These are phyloP conservation scores for Heterobasidion parviporum DNA, from an alignment of 1,284 basidiomycete species.

Conservation along the genomic window DNA sequence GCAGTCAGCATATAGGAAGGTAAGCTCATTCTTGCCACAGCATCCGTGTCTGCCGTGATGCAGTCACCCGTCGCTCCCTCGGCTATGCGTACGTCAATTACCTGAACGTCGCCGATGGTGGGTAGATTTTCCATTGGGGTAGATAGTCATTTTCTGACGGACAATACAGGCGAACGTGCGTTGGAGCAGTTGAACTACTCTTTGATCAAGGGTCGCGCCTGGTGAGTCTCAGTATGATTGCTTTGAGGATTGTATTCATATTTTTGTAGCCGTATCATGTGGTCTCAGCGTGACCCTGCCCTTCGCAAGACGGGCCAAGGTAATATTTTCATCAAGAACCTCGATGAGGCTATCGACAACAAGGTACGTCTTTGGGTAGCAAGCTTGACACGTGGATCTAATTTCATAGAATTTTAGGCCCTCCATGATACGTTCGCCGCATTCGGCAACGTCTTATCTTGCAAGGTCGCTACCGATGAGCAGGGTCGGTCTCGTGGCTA, in stretches of 20 bases:
- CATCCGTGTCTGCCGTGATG: constrained; percentile 99
- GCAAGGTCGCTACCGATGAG: constrained; percentile 97
- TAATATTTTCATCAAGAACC: constrained; percentile 99
- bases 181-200: constrained; percentile 99
- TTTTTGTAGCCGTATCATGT: constrained; percentile 90
- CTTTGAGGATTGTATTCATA: constrained; percentile 3
- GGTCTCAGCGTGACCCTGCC: constrained; percentile 99
- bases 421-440: constrained; percentile 99
- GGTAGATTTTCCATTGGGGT: constrained; percentile 18
- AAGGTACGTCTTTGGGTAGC: constrained; percentile 49
- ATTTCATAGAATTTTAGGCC: constrained; percentile 41
- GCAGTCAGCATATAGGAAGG: neutral
- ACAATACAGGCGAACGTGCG: constrained; percentile 79
- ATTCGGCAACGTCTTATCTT: constrained; percentile 97
- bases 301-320: constrained; percentile 99
- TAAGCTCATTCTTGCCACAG: constrained; percentile 28
- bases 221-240: constrained; percentile 38
- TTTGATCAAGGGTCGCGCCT: constrained; percentile 95
- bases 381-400: neutral
- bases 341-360: constrained; percentile 98
- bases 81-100: constrained; percentile 99
- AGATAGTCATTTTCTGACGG: constrained; percentile 5
- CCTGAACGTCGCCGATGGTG: constrained; percentile 90
- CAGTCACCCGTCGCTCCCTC: constrained; percentile 97
- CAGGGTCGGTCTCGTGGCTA: constrained; percentile 92